These are phyloP conservation scores for Calcarisporium arbuscula DNA, from an alignment of 2,329 filamentous ascomycete species.

Conservation along the genomic window DNA sequence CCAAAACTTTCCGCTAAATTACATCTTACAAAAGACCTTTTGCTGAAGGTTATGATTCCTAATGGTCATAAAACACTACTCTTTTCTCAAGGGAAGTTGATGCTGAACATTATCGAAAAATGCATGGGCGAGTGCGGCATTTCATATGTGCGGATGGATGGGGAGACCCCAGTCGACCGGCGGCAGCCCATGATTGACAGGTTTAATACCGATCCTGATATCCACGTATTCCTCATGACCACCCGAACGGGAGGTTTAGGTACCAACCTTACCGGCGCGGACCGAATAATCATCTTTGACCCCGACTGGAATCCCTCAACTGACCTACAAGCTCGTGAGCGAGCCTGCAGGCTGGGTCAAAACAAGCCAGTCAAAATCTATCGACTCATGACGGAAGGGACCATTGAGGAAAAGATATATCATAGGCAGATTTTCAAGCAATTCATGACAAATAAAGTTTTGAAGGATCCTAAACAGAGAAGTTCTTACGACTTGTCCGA, in stretches of 20 bases:
- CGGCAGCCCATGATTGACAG: constrained; percentile 87
- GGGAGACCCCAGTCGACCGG: constrained; percentile 78
- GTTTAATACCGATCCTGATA: constrained; percentile 75
- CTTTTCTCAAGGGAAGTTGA: constrained; percentile 89
- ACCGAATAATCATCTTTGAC: constrained; percentile 96
- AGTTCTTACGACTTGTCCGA: constrained; percentile 87
- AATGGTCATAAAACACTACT: constrained; percentile 88
- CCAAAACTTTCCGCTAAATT: constrained; percentile 85
- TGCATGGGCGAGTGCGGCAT: constrained; percentile 68
- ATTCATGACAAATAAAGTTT: constrained; percentile 91
- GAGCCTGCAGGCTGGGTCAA: constrained; percentile 92
- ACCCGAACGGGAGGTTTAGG: constrained; percentile 94
- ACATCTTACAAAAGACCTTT: constrained; percentile 82
- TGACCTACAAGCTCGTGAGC: constrained; percentile 88
- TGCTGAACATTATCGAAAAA: constrained; percentile 88
- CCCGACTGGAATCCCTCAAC: constrained; percentile 99
- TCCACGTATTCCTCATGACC: constrained; percentile 88
- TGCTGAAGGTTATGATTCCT: constrained; percentile 77
- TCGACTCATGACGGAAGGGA: constrained; percentile 94
- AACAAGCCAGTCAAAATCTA: constrained; percentile 95
- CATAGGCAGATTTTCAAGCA: constrained; percentile 98
- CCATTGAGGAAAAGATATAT: constrained; percentile 98
- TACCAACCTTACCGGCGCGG: constrained; percentile 89
- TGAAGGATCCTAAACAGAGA: constrained; percentile 89
- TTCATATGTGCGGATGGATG: constrained; percentile 86